Evolutionary conservation across 2,329 filamentous ascomycete genomes (phyloP), one percentile per base, ranked within the genome.

Genomic region (Aspergillus sp.): DNA sequence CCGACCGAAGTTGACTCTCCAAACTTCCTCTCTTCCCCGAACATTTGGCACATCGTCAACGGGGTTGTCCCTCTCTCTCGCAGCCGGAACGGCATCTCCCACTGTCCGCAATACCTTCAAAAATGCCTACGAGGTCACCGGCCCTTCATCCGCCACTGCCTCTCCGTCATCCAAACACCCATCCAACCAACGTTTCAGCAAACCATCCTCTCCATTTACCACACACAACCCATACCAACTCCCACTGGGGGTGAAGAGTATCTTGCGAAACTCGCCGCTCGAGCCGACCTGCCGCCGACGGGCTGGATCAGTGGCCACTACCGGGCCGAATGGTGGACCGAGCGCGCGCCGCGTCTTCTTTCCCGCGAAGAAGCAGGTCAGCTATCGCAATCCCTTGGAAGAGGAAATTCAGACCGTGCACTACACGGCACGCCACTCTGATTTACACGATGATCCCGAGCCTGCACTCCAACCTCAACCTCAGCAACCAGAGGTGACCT

Each of bases 21-120:
- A 88, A 75, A 88, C 86, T 11, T 74, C 81, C 11, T 74, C 76
- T 47, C 71, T 81, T 2, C 77, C 79, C 39, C 76, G 80, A 54
- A 80, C 81, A 21, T 85, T 84, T 70, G 83, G 83, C 59, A 84
- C 81, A 62, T 80, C 79, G 39, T 80, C 81, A n/a, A 78, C 75
- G 23, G 82, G 81, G 57, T 73, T 86, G 49, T 80, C 83, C 13
- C 77, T 85, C 48, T 82, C 82, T 2, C 75, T 84, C 21, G 82
- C 82, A 53, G 77, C 83, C n/a, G 69, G 64, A 5, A 72, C 74
- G 2, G 80, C 82, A 30, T 87, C 86, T 7, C 86, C 86, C 10
- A 88, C 86, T 1, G 76, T 81, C 44, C 79, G 83, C 67, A 88
- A 88, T 72, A 88, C 86, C 54, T 86, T 86, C 69, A 81, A 77